Conservation (phyloP, 257 asterid species). For the Scutellaria baicalensis region DNA sequence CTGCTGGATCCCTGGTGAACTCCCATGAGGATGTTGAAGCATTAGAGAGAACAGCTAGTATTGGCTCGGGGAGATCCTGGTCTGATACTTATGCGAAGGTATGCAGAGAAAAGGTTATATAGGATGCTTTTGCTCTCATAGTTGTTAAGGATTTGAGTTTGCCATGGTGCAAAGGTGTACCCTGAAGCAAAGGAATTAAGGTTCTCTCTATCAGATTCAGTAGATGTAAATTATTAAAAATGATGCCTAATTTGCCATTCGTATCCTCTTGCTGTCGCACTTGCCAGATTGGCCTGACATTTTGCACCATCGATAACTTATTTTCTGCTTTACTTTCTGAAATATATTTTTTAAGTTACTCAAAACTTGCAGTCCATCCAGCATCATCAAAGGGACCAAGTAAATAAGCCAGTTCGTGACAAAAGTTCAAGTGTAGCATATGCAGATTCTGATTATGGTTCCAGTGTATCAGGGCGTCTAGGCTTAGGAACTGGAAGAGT, state of each 20-base stretch:
- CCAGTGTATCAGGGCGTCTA: slow-evolving; percentile 33
- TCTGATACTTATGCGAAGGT: slow-evolving; percentile 54
- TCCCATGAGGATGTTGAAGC: slow-evolving; percentile 44
- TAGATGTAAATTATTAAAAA: background rate
- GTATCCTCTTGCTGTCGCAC: background rate
- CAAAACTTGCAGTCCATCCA: slow-evolving; percentile 42
- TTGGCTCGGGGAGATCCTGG: slow-evolving; percentile 56
- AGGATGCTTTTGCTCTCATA: background rate
- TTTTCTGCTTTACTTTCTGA: slow-evolving; percentile 5
- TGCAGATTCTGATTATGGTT: slow-evolving; percentile 48
- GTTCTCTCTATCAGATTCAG: background rate
- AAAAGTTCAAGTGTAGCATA: slow-evolving; percentile 30
- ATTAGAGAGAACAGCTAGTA: slow-evolving; percentile 43
- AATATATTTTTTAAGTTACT: background rate
- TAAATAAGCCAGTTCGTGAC: slow-evolving; percentile 36
- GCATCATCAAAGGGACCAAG: slow-evolving; percentile 38
- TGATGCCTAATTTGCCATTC: background rate
- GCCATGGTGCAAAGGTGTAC: background rate
- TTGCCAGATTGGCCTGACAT: background rate
- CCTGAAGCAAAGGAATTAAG: background rate
- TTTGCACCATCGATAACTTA: background rate
- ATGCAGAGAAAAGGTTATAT: background rate
- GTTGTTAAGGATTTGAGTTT: background rate
- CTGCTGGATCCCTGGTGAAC: slow-evolving; percentile 27
- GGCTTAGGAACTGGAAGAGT: slow-evolving; percentile 36